These are phyloP conservation scores for Blastobotrys buckinghamii DNA, from an alignment of 1,139 yeast genomes.

Conservation along the genomic window DNA sequence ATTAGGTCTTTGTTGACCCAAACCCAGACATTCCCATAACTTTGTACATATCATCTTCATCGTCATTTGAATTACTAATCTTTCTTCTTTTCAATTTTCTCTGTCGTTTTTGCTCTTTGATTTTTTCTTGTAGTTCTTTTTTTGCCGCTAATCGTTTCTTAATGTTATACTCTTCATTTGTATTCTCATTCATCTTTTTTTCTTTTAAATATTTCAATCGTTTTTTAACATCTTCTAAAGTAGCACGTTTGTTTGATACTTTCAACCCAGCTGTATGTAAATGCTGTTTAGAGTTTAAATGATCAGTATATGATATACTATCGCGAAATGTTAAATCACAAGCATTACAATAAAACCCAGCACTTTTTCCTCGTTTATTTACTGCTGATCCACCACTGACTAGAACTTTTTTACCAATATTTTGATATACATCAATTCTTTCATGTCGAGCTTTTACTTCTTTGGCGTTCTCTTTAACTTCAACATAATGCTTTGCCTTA, in stretches of 20 bases:
- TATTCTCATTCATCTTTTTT: constrained; percentile 31
- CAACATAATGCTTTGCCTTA: constrained; percentile 18
- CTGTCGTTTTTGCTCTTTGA: constrained; percentile 19
- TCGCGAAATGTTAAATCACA: constrained; percentile 80
- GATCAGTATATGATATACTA: constrained; percentile 74
- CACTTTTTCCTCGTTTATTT: constrained; percentile 53
- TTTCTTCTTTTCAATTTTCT: constrained; percentile 25
- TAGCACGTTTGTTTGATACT: constrained; percentile 29
- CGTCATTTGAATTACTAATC: constrained; percentile 11
- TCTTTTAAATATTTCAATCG: constrained; percentile 29
- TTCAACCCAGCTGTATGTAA: constrained; percentile 31
- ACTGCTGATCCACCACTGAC: constrained; percentile 39
- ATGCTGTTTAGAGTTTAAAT: constrained; percentile 58
- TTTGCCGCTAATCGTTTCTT: constrained; percentile 42
- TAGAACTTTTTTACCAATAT: constrained; percentile 42
- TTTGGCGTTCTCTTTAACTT: constrained; percentile 17
- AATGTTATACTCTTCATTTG: constrained; percentile 38
- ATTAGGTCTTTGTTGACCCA: constrained; percentile 11
- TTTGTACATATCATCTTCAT: constrained; percentile 33
- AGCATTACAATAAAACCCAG: constrained; percentile 77
- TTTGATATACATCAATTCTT: constrained; percentile 37
- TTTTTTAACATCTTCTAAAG: constrained; percentile 34
- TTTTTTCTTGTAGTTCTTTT: constrained; percentile 38
- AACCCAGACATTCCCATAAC: constrained; percentile 53
- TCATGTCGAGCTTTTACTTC: constrained; percentile 29